phyloP scores from a whole-genome alignment of 2,329 filamentous ascomycete species.

The Ascochyta lentis region DNA sequence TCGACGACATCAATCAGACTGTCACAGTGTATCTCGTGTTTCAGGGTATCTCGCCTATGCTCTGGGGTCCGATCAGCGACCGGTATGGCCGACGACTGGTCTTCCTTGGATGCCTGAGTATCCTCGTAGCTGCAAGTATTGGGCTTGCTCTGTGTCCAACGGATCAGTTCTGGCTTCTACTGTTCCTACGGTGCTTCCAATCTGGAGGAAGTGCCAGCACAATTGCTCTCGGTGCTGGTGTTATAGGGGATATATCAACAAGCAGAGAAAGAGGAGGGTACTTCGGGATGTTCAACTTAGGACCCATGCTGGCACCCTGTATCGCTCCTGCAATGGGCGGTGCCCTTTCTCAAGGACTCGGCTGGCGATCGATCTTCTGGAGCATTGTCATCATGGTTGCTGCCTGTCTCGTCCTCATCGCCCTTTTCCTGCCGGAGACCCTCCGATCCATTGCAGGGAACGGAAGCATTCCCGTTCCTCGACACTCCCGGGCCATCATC shows the following conservation, averaged over 20 bases:
- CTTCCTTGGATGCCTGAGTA: slow-evolving; percentile 52
- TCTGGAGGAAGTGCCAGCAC: slow-evolving; percentile 50
- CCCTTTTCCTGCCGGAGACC: slow-evolving; percentile 52
- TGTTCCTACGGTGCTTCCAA: slow-evolving; percentile 47
- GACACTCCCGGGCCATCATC: slow-evolving; percentile 28
- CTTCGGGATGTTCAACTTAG: slow-evolving; percentile 68
- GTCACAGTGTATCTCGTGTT: slow-evolving; percentile 57
- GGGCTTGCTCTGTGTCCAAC: slow-evolving; percentile 46
- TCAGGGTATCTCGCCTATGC: slow-evolving; percentile 61
- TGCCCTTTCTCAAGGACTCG: slow-evolving; percentile 41
- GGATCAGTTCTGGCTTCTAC: slow-evolving; percentile 39
- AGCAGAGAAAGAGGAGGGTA: slow-evolving; percentile 74
- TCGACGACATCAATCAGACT: slow-evolving; percentile 57
- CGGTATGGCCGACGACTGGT: slow-evolving; percentile 59
- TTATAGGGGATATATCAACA: slow-evolving; percentile 74
- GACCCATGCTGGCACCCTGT: slow-evolving; percentile 49
- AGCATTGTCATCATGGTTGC: slow-evolving; percentile 50
- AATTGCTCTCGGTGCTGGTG: slow-evolving; percentile 68
- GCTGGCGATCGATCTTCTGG: slow-evolving; percentile 50
- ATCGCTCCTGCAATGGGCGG: slow-evolving; percentile 45
- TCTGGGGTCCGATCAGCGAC: slow-evolving; percentile 60
- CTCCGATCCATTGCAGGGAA: slow-evolving; percentile 52
- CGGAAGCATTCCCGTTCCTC: slow-evolving; percentile 34
- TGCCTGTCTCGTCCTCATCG: slow-evolving; percentile 41
- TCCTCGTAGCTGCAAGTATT: slow-evolving; percentile 44